These are phyloP conservation scores for Pseudogymnoascus verrucosus DNA, from an alignment of 2,329 filamentous ascomycete genomes.

Conservation along the genomic window DNA sequence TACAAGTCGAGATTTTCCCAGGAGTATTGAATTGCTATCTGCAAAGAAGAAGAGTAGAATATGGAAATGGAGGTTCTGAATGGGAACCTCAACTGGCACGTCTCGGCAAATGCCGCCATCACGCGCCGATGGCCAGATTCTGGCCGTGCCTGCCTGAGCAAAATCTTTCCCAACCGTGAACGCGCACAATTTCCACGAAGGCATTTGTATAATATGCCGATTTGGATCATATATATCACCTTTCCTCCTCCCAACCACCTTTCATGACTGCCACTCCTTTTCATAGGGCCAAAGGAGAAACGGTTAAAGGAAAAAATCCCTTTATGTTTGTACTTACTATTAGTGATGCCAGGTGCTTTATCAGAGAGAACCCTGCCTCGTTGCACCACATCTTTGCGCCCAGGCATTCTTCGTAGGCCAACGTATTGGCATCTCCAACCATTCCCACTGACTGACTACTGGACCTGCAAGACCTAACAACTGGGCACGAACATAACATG, in stretches of 20 bases:
- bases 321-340: not conserved
- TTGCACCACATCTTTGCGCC: not conserved
- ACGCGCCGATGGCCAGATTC: constrained; percentile 3
- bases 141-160: constrained; percentile 6
- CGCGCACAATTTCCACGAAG: not conserved
- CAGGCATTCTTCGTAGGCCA: not conserved
- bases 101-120: constrained; percentile 5
- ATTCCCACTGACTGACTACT: not conserved
- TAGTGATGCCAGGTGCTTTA: not conserved
- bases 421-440: not conserved
- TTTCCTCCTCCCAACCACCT: not conserved
- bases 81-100: constrained; percentile 5
- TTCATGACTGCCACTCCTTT: not conserved
- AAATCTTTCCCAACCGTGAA: not conserved
- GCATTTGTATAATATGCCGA: not conserved
- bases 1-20: not conserved
- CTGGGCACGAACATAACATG: not conserved
- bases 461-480: not conserved
- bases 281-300: not conserved
- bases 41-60: not conserved
- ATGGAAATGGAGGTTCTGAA: constrained; percentile 9
- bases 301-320: not conserved
- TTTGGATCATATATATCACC: not conserved
- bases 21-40: constrained; percentile 8
- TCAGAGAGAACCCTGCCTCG: not conserved